phyloP scores from a whole-genome alignment of 352 stramenopile species.

The Saprolegnia parasitica region DNA sequence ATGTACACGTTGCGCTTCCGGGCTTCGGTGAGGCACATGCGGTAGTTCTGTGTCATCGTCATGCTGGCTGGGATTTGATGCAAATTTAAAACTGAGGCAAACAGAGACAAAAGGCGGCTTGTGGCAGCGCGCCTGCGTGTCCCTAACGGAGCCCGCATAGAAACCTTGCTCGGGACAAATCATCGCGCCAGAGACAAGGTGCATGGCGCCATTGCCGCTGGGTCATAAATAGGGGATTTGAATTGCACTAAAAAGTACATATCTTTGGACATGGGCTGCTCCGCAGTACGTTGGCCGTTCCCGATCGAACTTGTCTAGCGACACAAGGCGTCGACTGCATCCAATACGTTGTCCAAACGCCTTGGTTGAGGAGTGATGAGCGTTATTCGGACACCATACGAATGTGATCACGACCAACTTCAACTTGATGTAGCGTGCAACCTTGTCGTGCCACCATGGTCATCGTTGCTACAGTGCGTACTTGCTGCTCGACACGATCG shows the following conservation, averaged over 20 bases:
- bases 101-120: not conserved
- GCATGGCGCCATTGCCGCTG: not conserved
- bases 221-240: not conserved
- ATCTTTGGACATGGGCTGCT: too few species aligned
- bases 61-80: not conserved
- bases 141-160: not conserved
- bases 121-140: not conserved
- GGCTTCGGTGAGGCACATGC: slow-evolving; percentile 17
- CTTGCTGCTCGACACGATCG: too few species aligned
- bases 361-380: too few species aligned
- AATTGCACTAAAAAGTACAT: not conserved
- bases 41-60: slow-evolving; percentile 15
- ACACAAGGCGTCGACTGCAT: not conserved
- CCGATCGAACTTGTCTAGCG: too few species aligned
- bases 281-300: too few species aligned
- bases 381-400: too few species aligned
- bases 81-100: not conserved
- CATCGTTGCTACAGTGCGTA: too few species aligned
- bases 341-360: too few species aligned
- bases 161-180: not conserved
- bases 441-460: too few species aligned
- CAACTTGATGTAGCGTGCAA: not conserved
- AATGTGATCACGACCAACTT: not conserved
- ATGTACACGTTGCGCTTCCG: slow-evolving; percentile 8
- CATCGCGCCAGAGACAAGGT: not conserved